These are phyloP conservation scores for Ascochyta rabiei DNA, from an alignment of 2,329 filamentous ascomycete genomes.

Conservation along the genomic window DNA sequence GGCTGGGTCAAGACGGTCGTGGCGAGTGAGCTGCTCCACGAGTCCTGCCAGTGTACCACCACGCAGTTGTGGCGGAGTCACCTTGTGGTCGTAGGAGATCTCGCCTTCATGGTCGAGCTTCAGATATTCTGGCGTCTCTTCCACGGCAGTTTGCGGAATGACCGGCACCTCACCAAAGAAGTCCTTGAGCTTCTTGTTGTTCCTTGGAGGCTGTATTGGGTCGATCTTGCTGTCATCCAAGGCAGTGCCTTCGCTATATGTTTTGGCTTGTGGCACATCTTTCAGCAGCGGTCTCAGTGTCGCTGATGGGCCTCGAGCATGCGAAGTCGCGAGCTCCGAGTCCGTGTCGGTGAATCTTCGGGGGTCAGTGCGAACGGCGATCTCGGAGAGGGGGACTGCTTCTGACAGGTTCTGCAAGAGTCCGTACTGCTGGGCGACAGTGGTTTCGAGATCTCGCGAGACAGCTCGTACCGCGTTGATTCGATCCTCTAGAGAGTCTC, in stretches of 20 bases:
- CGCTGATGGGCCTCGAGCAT: constrained; percentile 39
- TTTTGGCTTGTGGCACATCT: constrained; percentile 65
- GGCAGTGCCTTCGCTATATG: constrained; percentile 65
- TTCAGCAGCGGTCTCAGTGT: constrained; percentile 55
- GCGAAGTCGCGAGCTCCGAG: constrained; percentile 43
- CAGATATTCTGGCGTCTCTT: constrained; percentile 84
- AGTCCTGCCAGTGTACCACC: constrained; percentile 87
- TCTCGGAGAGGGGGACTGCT: constrained; percentile 63
- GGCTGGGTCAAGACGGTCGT: constrained; percentile 91
- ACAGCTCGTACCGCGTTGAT: constrained; percentile 79
- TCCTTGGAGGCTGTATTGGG: constrained; percentile 45
- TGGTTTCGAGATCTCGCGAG: constrained; percentile 80
- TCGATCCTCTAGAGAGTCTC: constrained; percentile 86
- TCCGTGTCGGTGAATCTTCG: constrained; percentile 54
- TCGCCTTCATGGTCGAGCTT: constrained; percentile 87
- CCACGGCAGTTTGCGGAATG: constrained; percentile 58
- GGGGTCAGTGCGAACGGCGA: constrained; percentile 29
- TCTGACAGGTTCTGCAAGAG: constrained; percentile 87
- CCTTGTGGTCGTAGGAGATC: constrained; percentile 86
- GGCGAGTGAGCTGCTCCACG: constrained; percentile 92
- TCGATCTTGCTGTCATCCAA: constrained; percentile 42
- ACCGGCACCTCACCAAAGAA: constrained; percentile 60
- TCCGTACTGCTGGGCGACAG: constrained; percentile 85
- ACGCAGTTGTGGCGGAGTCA: constrained; percentile 76
- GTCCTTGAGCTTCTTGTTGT: constrained; percentile 56